A percentile compares a stretch with the other conserved stretches of the same genome.
These are phyloP conservation scores for Ceratocystis smalleyi DNA, from an alignment of 2,329 filamentous ascomycete genomes.

Conservation along the genomic window DNA sequence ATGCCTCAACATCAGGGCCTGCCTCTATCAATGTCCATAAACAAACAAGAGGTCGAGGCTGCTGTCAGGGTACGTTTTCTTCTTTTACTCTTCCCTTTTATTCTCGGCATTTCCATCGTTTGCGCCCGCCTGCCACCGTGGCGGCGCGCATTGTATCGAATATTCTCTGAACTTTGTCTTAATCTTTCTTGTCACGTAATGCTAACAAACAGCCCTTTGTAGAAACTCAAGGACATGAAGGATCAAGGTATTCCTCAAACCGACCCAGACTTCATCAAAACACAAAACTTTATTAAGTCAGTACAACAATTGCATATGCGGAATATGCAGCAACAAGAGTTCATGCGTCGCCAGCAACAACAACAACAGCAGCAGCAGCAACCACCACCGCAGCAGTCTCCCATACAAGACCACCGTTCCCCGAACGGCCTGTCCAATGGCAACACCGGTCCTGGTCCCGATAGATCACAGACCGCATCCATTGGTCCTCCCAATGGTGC, in stretches of 20 bases:
- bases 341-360: constrained; percentile 30
- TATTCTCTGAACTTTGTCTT: background rate
- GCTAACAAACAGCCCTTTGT: background rate
- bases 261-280: constrained; percentile 79
- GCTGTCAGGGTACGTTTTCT: constrained; percentile 10
- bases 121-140: too few relatives aligned
- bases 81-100: background rate
- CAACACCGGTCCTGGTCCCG: constrained; percentile 17
- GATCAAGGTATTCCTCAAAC: constrained; percentile 61
- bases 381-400: constrained; percentile 18
- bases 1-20: constrained; percentile 12
- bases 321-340: constrained; percentile 31
- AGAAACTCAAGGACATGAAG: constrained; percentile 89
- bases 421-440: constrained; percentile 17
- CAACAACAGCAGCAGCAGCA: constrained; percentile 33
- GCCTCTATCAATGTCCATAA: constrained; percentile 7
- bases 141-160: too few relatives aligned
- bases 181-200: background rate
- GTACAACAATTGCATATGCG: constrained; percentile 52
- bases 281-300: constrained; percentile 55
- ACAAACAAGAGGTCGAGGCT: constrained; percentile 14
- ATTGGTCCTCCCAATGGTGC: constrained; percentile 5
- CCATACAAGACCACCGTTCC: constrained; percentile 20
- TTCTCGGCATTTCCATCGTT: background rate
- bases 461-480: constrained; percentile 12